Evolutionary conservation across 257 asterid genomes (phyloP), one percentile per base, ranked within the genome.

Genomic region (Fraxinus cuspidata): DNA sequence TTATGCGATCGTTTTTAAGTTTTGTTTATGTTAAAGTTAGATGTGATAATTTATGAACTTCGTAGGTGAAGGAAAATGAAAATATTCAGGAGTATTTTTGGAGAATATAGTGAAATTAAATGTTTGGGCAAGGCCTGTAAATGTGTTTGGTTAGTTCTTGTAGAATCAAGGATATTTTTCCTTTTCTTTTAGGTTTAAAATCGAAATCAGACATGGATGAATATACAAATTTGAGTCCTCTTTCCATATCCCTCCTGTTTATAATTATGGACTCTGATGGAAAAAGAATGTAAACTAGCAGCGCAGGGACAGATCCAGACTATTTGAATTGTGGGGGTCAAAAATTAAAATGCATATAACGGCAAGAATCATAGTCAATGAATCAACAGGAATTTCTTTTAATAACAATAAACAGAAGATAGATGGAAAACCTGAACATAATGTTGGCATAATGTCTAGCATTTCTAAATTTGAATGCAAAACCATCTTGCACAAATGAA

Each of bases 1-100:
- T 75, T 49, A 38, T 58, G 29, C 38, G 6, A 6, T 35, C 6
- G 18, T 47, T 34, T 56, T 27, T 60, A 16, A 19, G n/a, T 23
- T 42, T 73, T 51, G 8, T 19, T n/a, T 11, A 2, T 47, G 67
- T 71, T 75, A 25, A 37, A 67, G 49, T 71, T 34, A 56, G 74
- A 28, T 66, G 2, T 65, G 64, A n/a, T 35, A 7, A 44, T 70
- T 42, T 13, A 68, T 78, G 69, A 63, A 68, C 68, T 67, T 66
- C 56, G 81, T 49, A 34, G 56, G 79, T 35, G 32, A 60, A 73
- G 69, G 70, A 56, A 49, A 8, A 23, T 69, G 44, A 58, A 23
- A n/a, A 58, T 58, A 53, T 37, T 19, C 27, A 58, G 66, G 66
- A n/a, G 29, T 58, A 21, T 21, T 58, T 47, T 58, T 21, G 12